Evolutionary conservation across 2,329 filamentous ascomycete species (phyloP), one percentile per base, ranked within the genome.

Genomic region (Sporothrix variecibatus): DNA sequence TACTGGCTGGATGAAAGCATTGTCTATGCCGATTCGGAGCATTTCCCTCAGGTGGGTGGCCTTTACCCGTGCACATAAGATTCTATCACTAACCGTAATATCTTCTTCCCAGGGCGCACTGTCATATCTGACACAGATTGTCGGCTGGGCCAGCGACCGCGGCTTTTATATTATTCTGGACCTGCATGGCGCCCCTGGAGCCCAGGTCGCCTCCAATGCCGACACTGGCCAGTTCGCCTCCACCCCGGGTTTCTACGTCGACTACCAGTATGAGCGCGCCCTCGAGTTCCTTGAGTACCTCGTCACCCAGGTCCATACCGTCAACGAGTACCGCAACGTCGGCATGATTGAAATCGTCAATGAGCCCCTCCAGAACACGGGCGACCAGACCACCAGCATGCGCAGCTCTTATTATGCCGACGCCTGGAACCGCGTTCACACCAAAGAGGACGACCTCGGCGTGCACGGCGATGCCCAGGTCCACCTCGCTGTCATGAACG

Each of bases 281-380:
- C 79, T 85, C 73, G 78, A 84, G 70, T 90, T 89, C 81, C 84
- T 90, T n/a, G 80, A 84, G 72, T 89, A 85, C 84, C 85, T 91
- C 77, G 85, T 87, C 12, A 82, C 84, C 51, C 82, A 84, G 53
- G 85, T 89, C 74, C 87, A 90, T 78, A 81, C 78, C 51, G 85
- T 83, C 74, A 71, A 80, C 49, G 83, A 83, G 40, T 88, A 87
- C 78, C 81, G 84, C 72, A 89, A 86, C 62, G 88, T 90, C 34
- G 88, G 88, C 73, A 90, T 89, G 85, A 79, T 91, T 51, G 85
- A 88, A 78, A 80, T 90, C 15, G 81, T 90, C 72, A 91, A 90
- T 77, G 89, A 91, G 78, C 88, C 89, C 3, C 79, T 86, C 15
- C 83, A 84, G 69, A 75, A 76, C 77, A 6, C 79, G 79, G 0